Conservation (phyloP, 495 filamentous ascomycete genomes). For the Hyphodiscus hymeniophilus region DNA sequence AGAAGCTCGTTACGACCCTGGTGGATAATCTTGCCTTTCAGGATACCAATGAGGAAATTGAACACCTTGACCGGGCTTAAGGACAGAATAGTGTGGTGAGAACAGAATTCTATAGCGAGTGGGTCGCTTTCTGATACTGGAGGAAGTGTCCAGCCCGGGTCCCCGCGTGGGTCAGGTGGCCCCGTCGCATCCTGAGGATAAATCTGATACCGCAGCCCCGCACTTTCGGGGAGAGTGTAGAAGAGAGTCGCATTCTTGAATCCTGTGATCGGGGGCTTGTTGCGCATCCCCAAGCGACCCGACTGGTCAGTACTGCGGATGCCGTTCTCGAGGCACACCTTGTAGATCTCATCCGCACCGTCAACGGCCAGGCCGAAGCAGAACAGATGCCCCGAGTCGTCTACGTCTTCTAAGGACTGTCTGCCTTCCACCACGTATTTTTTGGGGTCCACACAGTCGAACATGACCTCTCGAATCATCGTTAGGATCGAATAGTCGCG, state of each 20-base stretch:
- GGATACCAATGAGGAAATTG: not conserved
- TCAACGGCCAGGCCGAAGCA: not conserved
- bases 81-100: not conserved
- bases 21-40: not conserved
- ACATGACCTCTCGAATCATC: not conserved
- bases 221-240: not conserved
- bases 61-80: not conserved
- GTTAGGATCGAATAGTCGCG: constrained; percentile 1
- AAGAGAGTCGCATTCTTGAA: not conserved
- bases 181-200: not conserved
- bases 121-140: not conserved
- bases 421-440: constrained; percentile 1
- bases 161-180: not conserved
- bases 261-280: not conserved
- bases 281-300: not conserved
- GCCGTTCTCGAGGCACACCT: not conserved
- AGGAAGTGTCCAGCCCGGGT: not conserved
- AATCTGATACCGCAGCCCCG: not conserved
- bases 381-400: not conserved
- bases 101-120: not conserved
- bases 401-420: not conserved
- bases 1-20: not conserved
- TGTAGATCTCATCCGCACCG: constrained; percentile 1
- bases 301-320: constrained; percentile 1
- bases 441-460: not conserved